Conservation (phyloP, 345 rosid genomes). For the Citrus inodora region DNA sequence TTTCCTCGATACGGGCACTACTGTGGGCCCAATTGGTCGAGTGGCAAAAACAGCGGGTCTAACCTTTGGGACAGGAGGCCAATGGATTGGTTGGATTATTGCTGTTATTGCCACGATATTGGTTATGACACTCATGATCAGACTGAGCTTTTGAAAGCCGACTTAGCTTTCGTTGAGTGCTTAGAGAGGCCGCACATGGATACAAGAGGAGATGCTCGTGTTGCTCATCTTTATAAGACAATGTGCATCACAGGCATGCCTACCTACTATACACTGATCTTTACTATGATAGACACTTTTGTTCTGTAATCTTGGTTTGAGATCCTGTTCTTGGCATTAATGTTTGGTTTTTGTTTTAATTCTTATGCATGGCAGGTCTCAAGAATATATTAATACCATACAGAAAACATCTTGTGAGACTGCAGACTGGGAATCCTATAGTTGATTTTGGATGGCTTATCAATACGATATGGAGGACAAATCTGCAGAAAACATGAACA, state of each 20-base stretch:
- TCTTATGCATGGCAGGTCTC: conserved; percentile 50
- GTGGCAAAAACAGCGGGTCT: conserved; percentile 88
- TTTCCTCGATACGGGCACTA: conserved; percentile 95
- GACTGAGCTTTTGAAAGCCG: conserved; percentile 77
- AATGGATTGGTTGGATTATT: conserved; percentile 93
- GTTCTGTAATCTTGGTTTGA: neutral
- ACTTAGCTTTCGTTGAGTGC: conserved; percentile 85
- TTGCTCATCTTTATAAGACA: conserved; percentile 73
- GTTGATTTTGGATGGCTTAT: conserved; percentile 68
- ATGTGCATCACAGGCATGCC: conserved; percentile 82
- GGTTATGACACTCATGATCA: conserved; percentile 94
- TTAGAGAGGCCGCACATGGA: conserved; percentile 64
- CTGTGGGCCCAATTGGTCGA: conserved; percentile 99
- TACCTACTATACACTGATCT: neutral
- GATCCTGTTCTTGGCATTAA: neutral
- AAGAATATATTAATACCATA: conserved; percentile 77
- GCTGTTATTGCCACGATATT: conserved; percentile 97
- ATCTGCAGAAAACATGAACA: conserved; percentile 48
- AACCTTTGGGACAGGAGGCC: conserved; percentile 89
- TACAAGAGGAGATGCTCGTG: conserved; percentile 58
- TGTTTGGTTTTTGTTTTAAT: conserved; percentile 9
- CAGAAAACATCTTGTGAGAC: conserved; percentile 66
- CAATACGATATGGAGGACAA: conserved; percentile 53
- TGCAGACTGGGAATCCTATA: conserved; percentile 47
- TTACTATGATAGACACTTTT: neutral